These are phyloP conservation scores for Monosporascus sp. DNA, from an alignment of 2,329 filamentous ascomycete species.

Conservation along the genomic window DNA sequence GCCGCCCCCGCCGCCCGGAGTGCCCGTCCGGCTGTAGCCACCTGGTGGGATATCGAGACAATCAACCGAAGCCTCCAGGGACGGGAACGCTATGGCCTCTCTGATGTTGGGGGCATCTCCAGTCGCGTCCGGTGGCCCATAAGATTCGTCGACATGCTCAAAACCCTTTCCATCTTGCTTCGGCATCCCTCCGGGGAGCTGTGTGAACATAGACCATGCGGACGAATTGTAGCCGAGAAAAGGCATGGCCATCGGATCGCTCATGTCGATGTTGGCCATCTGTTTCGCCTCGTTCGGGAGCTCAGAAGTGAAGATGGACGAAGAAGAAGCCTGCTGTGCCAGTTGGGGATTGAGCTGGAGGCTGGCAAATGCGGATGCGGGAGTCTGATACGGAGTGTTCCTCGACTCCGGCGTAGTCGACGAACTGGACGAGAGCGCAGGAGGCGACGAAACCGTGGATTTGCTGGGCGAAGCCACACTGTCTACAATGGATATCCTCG, in stretches of 20 bases:
- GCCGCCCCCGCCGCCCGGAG: slow-evolving; percentile 12
- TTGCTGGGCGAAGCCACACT: slow-evolving; percentile 9
- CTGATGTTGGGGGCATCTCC: background rate
- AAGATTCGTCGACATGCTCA: background rate
- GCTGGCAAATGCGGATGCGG: slow-evolving; percentile 18
- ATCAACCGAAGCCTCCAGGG: slow-evolving; percentile 9
- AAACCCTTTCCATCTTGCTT: background rate
- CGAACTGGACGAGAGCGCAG: slow-evolving; percentile 21
- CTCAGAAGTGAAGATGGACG: slow-evolving; percentile 37
- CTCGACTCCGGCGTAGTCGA: slow-evolving; percentile 15
- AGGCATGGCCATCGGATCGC: slow-evolving; percentile 22
- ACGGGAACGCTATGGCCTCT: slow-evolving; percentile 12
- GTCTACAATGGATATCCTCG: slow-evolving; percentile 10
- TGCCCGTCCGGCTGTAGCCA: slow-evolving; percentile 13
- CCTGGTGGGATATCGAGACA: slow-evolving; percentile 9
- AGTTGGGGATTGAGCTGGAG: slow-evolving; percentile 22
- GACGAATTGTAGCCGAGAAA: slow-evolving; percentile 19
- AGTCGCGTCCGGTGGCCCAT: background rate
- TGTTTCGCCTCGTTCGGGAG: slow-evolving; percentile 38
- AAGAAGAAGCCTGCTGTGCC: slow-evolving; percentile 15
- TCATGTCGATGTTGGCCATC: slow-evolving; percentile 31
- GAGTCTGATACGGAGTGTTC: slow-evolving; percentile 20
- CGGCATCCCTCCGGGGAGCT: slow-evolving; percentile 7
- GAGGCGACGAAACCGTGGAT: slow-evolving; percentile 18
- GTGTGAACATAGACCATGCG: slow-evolving; percentile 15